Evolutionary conservation across 2,329 filamentous ascomycete genomes (phyloP).

Genomic region (Colletotrichum trifolii): DNA sequence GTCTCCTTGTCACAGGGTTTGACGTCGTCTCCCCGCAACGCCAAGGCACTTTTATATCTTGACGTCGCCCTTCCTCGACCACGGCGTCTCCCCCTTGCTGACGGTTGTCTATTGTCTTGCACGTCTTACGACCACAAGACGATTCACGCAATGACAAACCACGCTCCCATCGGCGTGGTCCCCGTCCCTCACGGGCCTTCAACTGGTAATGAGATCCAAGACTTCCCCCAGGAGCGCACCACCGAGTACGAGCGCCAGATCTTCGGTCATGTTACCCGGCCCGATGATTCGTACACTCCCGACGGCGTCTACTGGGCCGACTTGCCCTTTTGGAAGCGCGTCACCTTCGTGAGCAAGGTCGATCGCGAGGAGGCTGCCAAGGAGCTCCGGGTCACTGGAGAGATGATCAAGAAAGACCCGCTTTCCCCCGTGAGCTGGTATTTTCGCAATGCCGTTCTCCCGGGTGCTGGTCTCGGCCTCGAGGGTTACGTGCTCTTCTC

Average conservation of each 20-base stretch:
- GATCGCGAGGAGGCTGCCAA: slow-evolving; percentile 75
- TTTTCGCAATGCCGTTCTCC: slow-evolving; percentile 89
- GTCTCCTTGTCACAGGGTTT: slow-evolving; percentile 25
- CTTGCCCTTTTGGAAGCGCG: slow-evolving; percentile 74
- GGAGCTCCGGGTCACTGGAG: slow-evolving; percentile 75
- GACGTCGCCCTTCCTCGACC: slow-evolving; percentile 2
- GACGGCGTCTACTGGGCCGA: slow-evolving; percentile 95
- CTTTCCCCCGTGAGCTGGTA: slow-evolving; percentile 88
- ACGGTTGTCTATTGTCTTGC: not conserved
- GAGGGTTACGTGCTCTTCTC: slow-evolving; percentile 98
- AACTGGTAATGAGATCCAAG: slow-evolving; percentile 61
- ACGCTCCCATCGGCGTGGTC: slow-evolving; percentile 60
- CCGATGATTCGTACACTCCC: slow-evolving; percentile 86
- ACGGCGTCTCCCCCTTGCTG: slow-evolving; percentile 3
- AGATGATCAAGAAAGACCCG: slow-evolving; percentile 88
- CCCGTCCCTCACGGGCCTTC: slow-evolving; percentile 65
- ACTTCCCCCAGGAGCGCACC: slow-evolving; percentile 56
- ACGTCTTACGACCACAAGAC: too few species aligned
- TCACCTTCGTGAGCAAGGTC: slow-evolving; percentile 80
- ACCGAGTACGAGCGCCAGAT: slow-evolving; percentile 65
- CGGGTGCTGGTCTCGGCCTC: slow-evolving; percentile 89
- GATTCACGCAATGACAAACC: slow-evolving; percentile 39
- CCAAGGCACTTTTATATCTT: slow-evolving; percentile 16
- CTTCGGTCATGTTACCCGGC: slow-evolving; percentile 84
- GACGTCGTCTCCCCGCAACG: slow-evolving; percentile 23